These are phyloP conservation scores for Fistulifera solaris DNA, from an alignment of 108 stramenopile species.

Conservation along the genomic window DNA sequence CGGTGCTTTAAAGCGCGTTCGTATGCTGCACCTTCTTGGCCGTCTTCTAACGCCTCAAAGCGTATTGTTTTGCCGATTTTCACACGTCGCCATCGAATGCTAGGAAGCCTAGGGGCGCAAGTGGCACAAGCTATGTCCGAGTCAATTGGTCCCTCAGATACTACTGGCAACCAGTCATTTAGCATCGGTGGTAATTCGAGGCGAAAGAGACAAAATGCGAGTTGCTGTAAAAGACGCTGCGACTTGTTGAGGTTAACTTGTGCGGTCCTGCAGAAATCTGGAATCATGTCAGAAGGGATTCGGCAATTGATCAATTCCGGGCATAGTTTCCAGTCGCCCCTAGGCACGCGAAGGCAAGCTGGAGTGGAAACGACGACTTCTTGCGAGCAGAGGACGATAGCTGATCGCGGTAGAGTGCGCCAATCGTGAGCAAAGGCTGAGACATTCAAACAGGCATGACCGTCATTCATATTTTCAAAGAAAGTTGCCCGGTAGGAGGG, in stretches of 20 bases:
- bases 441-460: no score
- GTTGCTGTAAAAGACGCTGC: slow-evolving; percentile 10
- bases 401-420: background rate
- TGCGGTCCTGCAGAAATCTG: background rate
- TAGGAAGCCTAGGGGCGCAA: slow-evolving; percentile 20
- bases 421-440: background rate
- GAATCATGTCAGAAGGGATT: slow-evolving; percentile 1
- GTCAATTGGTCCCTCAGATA: background rate
- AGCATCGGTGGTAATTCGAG: slow-evolving; percentile 10
- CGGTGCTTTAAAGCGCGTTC: slow-evolving; percentile 25
- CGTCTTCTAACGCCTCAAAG: slow-evolving; percentile 25
- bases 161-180: slow-evolving; percentile 1
- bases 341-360: background rate
- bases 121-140: slow-evolving; percentile 1
- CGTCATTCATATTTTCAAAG: no score
- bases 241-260: slow-evolving; percentile 19
- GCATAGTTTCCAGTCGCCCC: slow-evolving; percentile 7
- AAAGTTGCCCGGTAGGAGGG: slow-evolving; percentile 2
- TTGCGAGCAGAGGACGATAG: background rate
- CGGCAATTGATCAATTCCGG: no score
- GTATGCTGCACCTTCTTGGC: slow-evolving; percentile 24
- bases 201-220: slow-evolving; percentile 17
- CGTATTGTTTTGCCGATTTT: slow-evolving; percentile 6
- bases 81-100: slow-evolving; percentile 17
- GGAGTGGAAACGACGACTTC: background rate